Percentiles rank a stretch among this genome's conserved stretches.
Evolutionary conservation across 345 rosid genomes (phyloP).

Genomic region (Bruguiera parviflora): DNA sequence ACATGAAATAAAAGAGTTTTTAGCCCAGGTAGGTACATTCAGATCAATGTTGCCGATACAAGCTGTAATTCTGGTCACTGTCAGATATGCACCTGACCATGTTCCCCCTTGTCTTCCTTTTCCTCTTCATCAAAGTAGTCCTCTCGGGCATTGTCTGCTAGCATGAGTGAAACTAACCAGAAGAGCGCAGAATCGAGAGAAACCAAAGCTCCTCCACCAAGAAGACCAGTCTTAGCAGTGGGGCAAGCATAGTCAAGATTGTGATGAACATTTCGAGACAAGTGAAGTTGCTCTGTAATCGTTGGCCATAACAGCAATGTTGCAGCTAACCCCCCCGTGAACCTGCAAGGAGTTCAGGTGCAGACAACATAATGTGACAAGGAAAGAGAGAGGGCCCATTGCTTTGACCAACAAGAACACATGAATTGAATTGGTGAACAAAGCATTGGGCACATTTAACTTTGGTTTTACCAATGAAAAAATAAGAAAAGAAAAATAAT

Average conservation of each 20-base stretch:
- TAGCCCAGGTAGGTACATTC: too few relatives aligned
- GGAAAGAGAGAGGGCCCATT: too few relatives aligned
- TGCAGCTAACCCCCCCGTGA: conserved; percentile 54
- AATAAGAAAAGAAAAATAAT: too few relatives aligned
- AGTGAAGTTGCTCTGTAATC: conserved; percentile 69
- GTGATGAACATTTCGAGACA: conserved; percentile 51
- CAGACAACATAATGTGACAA: neutral
- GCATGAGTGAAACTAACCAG: conserved; percentile 77
- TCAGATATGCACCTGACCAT: conserved; percentile 9
- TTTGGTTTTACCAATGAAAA: too few relatives aligned
- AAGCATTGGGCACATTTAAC: too few relatives aligned
- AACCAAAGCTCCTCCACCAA: conserved; percentile 82
- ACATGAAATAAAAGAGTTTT: too few relatives aligned
- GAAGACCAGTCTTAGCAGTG: conserved; percentile 84
- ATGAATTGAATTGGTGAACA: too few relatives aligned
- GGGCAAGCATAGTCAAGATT: conserved; percentile 50
- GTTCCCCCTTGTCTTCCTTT: conserved; percentile 11
- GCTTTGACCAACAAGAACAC: too few relatives aligned
- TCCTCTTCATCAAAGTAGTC: conserved; percentile 72
- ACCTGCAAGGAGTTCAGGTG: conserved; percentile 23
- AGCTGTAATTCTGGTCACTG: conserved; percentile 8
- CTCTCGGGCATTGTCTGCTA: conserved; percentile 78
- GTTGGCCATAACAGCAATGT: conserved; percentile 73
- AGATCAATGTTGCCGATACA: neutral
- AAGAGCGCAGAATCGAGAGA: conserved; percentile 75